Evolutionary conservation across 352 stramenopile species (phyloP), one percentile per base, ranked within the genome.

Genomic region (Pythium aquatile): DNA sequence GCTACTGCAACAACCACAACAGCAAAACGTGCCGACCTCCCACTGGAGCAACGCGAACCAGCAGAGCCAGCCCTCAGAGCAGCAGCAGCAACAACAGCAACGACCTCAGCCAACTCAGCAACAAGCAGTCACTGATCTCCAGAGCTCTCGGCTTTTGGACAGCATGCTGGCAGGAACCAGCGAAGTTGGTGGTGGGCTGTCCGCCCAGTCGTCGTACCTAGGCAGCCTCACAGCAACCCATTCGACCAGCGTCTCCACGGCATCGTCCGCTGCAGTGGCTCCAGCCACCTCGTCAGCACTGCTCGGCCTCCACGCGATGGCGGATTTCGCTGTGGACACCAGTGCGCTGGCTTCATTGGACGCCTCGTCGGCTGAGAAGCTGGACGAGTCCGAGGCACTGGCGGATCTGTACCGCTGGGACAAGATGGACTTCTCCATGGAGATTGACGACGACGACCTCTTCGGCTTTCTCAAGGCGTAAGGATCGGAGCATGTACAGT

Each of bases 381-480:
- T 57, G n/a, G 63, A 61, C 33, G 79, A 88, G 0, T 70, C 81
- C 56, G 83, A 92, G 26, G 64, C 73, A 16, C 70, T 92, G 30
- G 46, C 61, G 48, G 83, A 92, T 71, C 65, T 89, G 17, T 88
- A 89, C 51, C 79, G 77, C 24, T 93, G 83, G 83, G 83, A 93
- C 60, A 79, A 80, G 56, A 89, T 94, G 66, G 81, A 93, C 68
- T 72, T 93, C 40, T 83, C 91, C 63, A 84, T 93, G 65, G 84
- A 88, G 55, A 73, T 95, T 57, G 85, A 93, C 66, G 86, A 93
- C 60, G 83, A 93, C 58, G 86, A 95, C 65, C 79, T 95, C 35
- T 95, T 95, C 53, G 76, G 83, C 46, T 95, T 95, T 71, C 71
- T 95, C 48, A 93, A 93, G 79, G 82, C 85, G 53, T 91, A 78